These are phyloP conservation scores for Malus hybrid DNA, from an alignment of 331 rosid genomes.

Conservation along the genomic window DNA sequence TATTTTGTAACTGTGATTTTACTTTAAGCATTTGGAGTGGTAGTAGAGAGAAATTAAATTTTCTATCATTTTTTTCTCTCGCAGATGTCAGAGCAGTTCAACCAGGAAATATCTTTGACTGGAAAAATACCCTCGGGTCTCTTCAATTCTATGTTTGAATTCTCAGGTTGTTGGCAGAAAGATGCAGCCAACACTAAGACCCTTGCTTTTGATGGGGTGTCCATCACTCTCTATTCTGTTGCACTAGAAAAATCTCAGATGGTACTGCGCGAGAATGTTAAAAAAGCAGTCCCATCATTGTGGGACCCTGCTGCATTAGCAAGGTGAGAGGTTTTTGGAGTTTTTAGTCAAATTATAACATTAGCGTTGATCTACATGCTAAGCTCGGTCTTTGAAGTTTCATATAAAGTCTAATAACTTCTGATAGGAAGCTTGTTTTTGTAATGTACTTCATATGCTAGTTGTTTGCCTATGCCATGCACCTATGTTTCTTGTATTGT, in stretches of 20 bases:
- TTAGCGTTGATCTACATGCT: background rate
- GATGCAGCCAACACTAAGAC: conserved; percentile 85
- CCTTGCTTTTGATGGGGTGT: conserved; percentile 91
- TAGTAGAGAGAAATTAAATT: background rate
- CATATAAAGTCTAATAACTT: background rate
- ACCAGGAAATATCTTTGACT: conserved; percentile 75
- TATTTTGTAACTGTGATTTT: background rate
- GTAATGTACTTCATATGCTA: background rate
- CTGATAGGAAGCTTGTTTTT: background rate
- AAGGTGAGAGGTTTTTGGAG: conserved; percentile 40
- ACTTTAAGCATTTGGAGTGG: background rate
- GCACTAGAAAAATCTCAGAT: conserved; percentile 88
- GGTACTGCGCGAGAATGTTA: conserved; percentile 61
- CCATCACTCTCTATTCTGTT: conserved; percentile 82
- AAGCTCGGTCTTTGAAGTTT: background rate
- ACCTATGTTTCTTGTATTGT: background rate
- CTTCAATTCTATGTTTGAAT: conserved; percentile 90
- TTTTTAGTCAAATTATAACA: background rate
- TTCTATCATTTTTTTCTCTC: background rate
- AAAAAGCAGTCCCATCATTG: conserved; percentile 70
- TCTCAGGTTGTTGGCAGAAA: conserved; percentile 95
- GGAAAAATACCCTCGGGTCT: conserved; percentile 96
- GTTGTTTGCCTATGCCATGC: background rate
- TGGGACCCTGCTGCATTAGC: conserved; percentile 97
- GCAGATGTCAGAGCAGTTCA: conserved; percentile 99